Base-by-base conservation (phyloP, 2,329 filamentous ascomycete genomes). In the Didymella pomorum region DNA sequence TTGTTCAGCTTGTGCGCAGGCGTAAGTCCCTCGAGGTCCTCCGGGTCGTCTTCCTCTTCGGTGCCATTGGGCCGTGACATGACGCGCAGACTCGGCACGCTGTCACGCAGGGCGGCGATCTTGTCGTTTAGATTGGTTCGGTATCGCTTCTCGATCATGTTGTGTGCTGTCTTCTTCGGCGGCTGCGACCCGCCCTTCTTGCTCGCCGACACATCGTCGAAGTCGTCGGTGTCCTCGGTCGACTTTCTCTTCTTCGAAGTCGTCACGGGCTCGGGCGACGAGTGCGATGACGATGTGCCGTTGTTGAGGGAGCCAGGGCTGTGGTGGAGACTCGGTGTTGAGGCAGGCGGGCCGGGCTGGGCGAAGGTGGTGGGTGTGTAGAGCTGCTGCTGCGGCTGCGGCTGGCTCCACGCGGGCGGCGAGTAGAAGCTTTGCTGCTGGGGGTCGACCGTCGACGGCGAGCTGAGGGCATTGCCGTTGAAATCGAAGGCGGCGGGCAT, bases 91-190 rank as follows among this genome's bases (percentile, higher is more conserved):
- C 91, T 96, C 2, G 94, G 94, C 14, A 98, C 93, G 71, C 92
- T 96, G 76, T 97, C 93, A 68, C 93, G 86, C 61, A 98, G 81
- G 58, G 93, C 93, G 44, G 93, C 90, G 69, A 98, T 98, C 81
- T 98, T 98, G 74, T 97, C 94, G 73, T 98, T 98, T 56, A 98
- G 83, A 72, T 98, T 98, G 52, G 92, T 97, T 69, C 94, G 89
- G 77, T 98, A 98, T 65, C 94, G 84, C 83, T 97, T 98, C 80
- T 98, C 94, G 63, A 98, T 97, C 84, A 98, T 95, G 78, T 97
- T 98, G 79, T 98, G 94, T 2, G 94, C 93, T 29, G 93, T 96
- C 83, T 97, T 97, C 83, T 97, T 97, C 58, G 81, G 81, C 25
- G 80, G 84, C 49, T 74, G 83, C 23, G 71, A 81, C 69, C 83